These are phyloP conservation scores for Tetrahymena borealis DNA, from an alignment of 73 alveolate species.

Conservation along the genomic window DNA sequence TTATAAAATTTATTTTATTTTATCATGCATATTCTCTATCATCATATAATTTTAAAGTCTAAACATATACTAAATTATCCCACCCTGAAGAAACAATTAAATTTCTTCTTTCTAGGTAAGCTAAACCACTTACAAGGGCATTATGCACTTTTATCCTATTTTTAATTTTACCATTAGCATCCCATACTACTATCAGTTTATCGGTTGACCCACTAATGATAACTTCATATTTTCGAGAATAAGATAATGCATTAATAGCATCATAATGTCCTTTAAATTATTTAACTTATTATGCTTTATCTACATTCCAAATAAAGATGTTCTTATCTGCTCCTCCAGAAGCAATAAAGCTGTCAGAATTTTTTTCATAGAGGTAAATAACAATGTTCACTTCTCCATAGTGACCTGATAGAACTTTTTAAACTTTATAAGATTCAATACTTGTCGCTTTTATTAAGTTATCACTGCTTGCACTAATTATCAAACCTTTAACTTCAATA, in stretches of 20 bases:
- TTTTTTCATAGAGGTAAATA: conserved; percentile 4
- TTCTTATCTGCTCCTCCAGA: conserved; percentile 29
- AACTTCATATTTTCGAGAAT: not conserved
- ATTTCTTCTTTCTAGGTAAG: not conserved
- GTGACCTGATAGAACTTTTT: conserved; percentile 25
- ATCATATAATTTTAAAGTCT: not conserved
- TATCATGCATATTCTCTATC: not conserved
- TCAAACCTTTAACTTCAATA: conserved; percentile 18
- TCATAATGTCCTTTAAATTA: conserved; percentile 28
- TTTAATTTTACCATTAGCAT: not conserved
- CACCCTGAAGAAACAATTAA: not conserved
- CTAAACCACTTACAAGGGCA: not conserved
- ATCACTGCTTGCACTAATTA: conserved; percentile 26
- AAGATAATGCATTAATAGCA: not conserved
- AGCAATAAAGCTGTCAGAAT: conserved; percentile 14
- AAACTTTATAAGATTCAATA: conserved; percentile 1
- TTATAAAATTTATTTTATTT: not conserved
- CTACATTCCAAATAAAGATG: conserved; percentile 28
- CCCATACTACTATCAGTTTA: not conserved
- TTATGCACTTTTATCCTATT: not conserved
- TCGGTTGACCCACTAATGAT: not conserved
- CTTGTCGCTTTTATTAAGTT: not conserved
- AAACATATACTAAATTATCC: not conserved
- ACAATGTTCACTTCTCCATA: conserved; percentile 16
- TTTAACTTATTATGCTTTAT: not conserved